These are phyloP conservation scores for Salvia sclarea DNA, from an alignment of 305 asterid genomes.

Conservation along the genomic window DNA sequence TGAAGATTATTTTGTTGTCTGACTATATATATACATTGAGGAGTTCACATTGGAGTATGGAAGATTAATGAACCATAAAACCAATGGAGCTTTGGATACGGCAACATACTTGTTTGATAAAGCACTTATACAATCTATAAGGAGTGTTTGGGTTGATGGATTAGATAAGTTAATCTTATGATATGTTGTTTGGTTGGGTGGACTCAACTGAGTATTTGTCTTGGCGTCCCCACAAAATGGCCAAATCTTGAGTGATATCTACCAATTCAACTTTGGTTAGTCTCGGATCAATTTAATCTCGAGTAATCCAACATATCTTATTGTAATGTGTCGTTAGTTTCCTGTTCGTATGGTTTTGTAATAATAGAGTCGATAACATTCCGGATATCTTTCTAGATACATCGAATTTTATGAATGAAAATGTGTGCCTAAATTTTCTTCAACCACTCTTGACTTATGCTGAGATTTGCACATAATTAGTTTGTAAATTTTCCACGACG, in stretches of 20 bases:
- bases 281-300: too few species aligned
- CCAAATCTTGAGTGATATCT: too few species aligned
- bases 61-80: not conserved
- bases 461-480: not conserved
- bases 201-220: too few species aligned
- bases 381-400: not conserved
- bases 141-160: too few species aligned
- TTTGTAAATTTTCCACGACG: not conserved
- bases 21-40: not conserved
- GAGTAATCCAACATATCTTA: too few species aligned
- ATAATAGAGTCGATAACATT: not conserved
- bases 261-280: too few species aligned
- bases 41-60: not conserved
- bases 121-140: too few species aligned
- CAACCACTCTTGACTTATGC: conserved; percentile 39
- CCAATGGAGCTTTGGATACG: too few species aligned
- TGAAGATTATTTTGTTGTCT: not conserved
- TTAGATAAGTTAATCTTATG: too few species aligned
- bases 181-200: too few species aligned
- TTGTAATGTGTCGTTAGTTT: not conserved
- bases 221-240: too few species aligned
- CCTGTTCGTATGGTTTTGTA: not conserved
- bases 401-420: not conserved
- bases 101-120: not conserved
- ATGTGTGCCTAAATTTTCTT: conserved; percentile 25